Base-by-base conservation (phyloP, 352 stramenopile species). In the Globisporangium irregulare region DNA sequence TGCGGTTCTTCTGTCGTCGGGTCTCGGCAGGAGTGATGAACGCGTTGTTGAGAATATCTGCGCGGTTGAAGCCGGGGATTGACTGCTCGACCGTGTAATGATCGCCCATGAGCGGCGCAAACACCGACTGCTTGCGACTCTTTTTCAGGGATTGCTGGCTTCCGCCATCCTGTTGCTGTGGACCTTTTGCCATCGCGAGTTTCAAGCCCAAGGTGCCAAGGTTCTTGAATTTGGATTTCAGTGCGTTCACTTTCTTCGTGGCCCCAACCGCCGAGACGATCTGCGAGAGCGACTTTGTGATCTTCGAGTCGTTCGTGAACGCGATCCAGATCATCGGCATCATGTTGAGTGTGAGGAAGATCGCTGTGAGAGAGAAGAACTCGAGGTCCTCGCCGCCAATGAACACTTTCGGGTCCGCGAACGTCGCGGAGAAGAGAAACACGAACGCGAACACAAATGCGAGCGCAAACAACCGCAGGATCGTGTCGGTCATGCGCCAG, bases 251-350 rank as follows among this genome's bases (percentile, higher is more conserved):
- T 64, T 94, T 95, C 64, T 95, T 94, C 20, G 78, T 82, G 2
- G 84, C 85, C 0, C 78, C 79, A 6, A 94, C 86, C 10, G 89
- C 81, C 5, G 86, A 81, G n/a, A 94, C 68, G 18, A 96, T 86
- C 57, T 94, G 84, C 3, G 84, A 76, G 46, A 96, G 78, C 27
- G 86, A 94, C 64, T 94, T 96, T 22, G 81, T 86, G 15, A 96
- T 69, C 74, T 96, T 92, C 7, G 79, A 76, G 68, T 97, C 90
- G 67, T 97, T 97, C 0, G 87, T 92, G 71, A 97, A 97, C 6
- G 86, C 87, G 46, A 97, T 83, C 82, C 87, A 96, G n/a, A 97
- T 84, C 72, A 97, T 89, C 8, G 89, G 87, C 76, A 95, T 87
- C 87, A 96, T 93, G 69, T 95, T 94, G 57, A 95, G 78, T 24